Conservation (phyloP, 306 rosid genomes). For the Malus sylvestris region DNA sequence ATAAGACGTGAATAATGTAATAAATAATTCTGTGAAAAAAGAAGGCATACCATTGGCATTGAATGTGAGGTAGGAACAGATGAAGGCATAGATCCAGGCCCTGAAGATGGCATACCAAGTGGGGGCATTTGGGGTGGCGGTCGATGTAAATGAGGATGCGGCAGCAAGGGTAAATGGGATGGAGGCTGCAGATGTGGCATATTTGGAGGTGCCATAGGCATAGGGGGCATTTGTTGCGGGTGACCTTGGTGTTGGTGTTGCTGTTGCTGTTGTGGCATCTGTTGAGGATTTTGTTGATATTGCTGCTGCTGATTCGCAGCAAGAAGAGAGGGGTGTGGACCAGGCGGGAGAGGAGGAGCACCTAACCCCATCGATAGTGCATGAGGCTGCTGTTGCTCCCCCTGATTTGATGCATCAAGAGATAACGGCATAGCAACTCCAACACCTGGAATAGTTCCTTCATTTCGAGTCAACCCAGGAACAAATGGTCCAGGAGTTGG, state of each 20-base stretch:
- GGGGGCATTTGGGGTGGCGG: conserved; percentile 83
- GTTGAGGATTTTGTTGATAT: conserved; percentile 82
- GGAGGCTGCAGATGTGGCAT: conserved; percentile 81
- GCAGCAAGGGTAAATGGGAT: conserved; percentile 81
- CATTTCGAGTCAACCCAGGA: conserved; percentile 82
- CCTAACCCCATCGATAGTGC: conserved; percentile 62
- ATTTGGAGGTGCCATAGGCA: conserved; percentile 73
- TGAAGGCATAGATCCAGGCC: conserved; percentile 50
- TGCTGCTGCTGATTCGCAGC: conserved; percentile 76
- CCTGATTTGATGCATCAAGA: conserved; percentile 58
- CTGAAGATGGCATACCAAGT: conserved; percentile 66
- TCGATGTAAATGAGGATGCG: conserved; percentile 79
- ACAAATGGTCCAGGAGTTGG: conserved; percentile 87
- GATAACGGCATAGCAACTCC: conserved; percentile 92
- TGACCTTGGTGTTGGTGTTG: conserved; percentile 54
- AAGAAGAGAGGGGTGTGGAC: conserved; percentile 97
- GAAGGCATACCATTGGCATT: conserved; percentile 56
- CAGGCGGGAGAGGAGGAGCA: conserved; percentile 98
- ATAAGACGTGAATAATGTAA: not conserved
- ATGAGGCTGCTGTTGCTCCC: conserved; percentile 79
- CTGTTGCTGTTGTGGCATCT: conserved; percentile 58
- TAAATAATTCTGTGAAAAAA: not conserved
- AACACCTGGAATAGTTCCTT: conserved; percentile 95
- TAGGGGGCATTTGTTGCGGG: conserved; percentile 66
- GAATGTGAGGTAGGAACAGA: conserved; percentile 38